phyloP scores from a whole-genome alignment of 352 stramenopile species.

The Globisporangium canariense region DNA sequence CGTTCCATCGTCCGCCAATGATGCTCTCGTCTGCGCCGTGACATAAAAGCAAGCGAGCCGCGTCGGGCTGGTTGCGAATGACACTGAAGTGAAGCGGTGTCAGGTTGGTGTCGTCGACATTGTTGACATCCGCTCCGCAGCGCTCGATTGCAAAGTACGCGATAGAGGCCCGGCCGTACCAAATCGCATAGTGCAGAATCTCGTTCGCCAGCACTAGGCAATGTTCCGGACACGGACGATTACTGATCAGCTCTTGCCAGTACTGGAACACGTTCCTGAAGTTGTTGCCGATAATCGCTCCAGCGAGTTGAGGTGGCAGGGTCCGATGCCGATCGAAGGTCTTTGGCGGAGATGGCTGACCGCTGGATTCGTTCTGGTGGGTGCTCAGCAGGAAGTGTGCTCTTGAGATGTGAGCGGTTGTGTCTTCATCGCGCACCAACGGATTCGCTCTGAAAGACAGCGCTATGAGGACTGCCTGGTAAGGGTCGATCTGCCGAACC shows the following conservation, averaged over 20 bases:
- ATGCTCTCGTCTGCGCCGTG: conserved; percentile 37
- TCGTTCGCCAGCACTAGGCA: conserved; percentile 65
- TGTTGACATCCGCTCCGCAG: conserved; percentile 66
- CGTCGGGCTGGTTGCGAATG: conserved; percentile 73
- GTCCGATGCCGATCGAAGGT: conserved; percentile 60
- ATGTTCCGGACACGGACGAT: conserved; percentile 15
- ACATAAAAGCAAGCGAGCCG: conserved; percentile 61
- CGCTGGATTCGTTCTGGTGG: conserved; percentile 26
- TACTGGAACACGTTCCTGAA: conserved; percentile 30
- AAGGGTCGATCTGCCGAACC: conserved; percentile 71
- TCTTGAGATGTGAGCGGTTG: conserved; percentile 48
- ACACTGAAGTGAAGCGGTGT: conserved; percentile 78
- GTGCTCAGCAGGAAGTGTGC: conserved; percentile 42
- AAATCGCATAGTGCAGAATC: conserved; percentile 75
- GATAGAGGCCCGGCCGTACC: conserved; percentile 54
- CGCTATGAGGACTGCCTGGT: conserved; percentile 65
- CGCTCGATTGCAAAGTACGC: conserved; percentile 63
- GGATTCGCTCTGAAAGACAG: conserved; percentile 53
- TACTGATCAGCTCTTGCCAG: conserved; percentile 50
- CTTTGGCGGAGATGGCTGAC: conserved; percentile 23
- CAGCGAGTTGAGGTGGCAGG: conserved; percentile 47
- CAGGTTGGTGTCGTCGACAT: conserved; percentile 58
- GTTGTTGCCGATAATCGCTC: conserved; percentile 39
- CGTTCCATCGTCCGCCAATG: conserved; percentile 36
- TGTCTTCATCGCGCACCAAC: conserved; percentile 46